Evolutionary conservation across 2,329 filamentous ascomycete genomes (phyloP), one percentile per base, ranked within the genome.

Genomic region (Neoarthrinium moseri): DNA sequence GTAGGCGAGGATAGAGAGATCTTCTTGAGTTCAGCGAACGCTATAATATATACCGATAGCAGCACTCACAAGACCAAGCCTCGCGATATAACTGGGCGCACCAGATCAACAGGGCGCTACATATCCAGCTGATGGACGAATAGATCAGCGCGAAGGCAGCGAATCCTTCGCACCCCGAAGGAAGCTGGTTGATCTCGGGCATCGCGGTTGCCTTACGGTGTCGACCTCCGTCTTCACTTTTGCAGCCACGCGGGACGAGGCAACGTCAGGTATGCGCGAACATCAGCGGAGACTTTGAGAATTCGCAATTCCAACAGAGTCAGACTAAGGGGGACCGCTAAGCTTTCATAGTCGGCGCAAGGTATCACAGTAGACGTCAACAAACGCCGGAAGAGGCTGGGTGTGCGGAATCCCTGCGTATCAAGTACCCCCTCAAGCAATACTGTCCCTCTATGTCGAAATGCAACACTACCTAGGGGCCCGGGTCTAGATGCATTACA

Each of bases 21-120:
- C 57, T 60, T 21, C 10, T 35, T 29, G 26, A 29, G n/a, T n/a
- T 29, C n/a, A 7, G 8, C n/a, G n/a, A 35, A 7, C 10, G 18
- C 10, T 17, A 15, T 35, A 35, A 35, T 11, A 7, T 35, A 15
- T 7, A 11, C 7, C 10, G 7, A 7, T 11, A 11, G n/a, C n/a
- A n/a, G n/a, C 17, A 30, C 57, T 53, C 42, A 59, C 57, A 60
- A 10, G 54, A 56, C 27, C 51, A 46, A 27, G 55, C 47, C 34
- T 59, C 55, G 12, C 56, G 48, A 23, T 58, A 52, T n/a, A 50
- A 36, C 52, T 53, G 57, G 3, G 57, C 57, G 26, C 57, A 42
- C 57, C 57, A 59, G 20, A 60, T 44, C 29, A 59, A 43, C 10
- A 51, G 34, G 13, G 11, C 21, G 15, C 44, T 51, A 34, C 52